Conservation (phyloP, 768 basidiomycete genomes). For the Auriscalpium vulgare region DNA sequence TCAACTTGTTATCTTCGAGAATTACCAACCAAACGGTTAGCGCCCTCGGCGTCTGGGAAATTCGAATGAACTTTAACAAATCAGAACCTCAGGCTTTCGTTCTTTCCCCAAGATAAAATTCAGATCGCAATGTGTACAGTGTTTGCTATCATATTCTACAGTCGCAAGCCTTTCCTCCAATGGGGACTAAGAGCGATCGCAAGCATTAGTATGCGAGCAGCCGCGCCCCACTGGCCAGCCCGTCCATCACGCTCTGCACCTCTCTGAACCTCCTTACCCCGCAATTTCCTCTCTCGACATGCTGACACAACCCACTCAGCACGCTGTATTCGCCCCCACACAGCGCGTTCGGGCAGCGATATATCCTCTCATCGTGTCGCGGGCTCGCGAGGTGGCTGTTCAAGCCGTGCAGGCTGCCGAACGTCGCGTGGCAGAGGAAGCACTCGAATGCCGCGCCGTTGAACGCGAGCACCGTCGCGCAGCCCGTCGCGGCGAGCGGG, state of each 20-base stretch:
- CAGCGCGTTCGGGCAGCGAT: neutral
- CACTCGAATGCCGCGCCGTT: slow-evolving; percentile 46
- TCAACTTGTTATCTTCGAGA: too few species aligned
- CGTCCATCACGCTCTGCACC: slow-evolving; percentile 1
- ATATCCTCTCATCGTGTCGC: slow-evolving; percentile 2
- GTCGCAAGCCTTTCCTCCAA: too few species aligned
- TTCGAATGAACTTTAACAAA: too few species aligned
- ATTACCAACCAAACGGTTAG: too few species aligned
- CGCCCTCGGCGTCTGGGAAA: too few species aligned
- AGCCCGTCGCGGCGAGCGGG: slow-evolving; percentile 22
- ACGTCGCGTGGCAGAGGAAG: slow-evolving; percentile 46
- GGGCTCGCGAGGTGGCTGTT: slow-evolving; percentile 62
- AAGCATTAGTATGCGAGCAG: neutral
- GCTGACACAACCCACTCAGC: neutral
- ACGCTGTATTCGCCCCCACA: neutral
- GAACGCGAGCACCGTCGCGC: slow-evolving; percentile 32
- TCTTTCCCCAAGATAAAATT: too few species aligned
- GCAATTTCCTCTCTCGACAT: slow-evolving; percentile 2
- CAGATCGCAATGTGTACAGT: too few species aligned
- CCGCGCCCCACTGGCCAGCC: neutral
- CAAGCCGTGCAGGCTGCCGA: slow-evolving; percentile 34
- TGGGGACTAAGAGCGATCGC: too few species aligned
- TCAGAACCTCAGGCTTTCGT: too few species aligned
- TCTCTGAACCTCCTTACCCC: neutral
- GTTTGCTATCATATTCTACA: too few species aligned